Conservation (phyloP, 345 rosid species). For the Hypericum perforatum region DNA sequence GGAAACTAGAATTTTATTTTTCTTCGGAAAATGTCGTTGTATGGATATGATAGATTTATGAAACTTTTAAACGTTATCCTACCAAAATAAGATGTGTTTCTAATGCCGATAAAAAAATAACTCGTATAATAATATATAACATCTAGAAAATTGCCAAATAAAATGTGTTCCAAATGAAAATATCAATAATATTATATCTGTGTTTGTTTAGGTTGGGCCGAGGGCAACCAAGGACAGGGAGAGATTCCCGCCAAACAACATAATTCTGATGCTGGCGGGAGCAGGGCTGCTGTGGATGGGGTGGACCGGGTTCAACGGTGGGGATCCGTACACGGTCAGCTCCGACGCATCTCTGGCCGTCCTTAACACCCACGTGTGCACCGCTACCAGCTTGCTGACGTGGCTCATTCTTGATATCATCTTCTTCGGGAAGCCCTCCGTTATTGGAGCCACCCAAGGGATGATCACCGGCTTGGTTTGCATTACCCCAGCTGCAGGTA, state of each 20-base stretch:
- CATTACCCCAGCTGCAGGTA: slow-evolving; percentile 56
- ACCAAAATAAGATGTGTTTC: no score
- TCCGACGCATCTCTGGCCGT: slow-evolving; percentile 52
- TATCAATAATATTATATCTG: no score
- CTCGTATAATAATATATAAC: neutral
- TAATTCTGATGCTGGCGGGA: slow-evolving; percentile 53
- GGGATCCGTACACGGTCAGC: slow-evolving; percentile 45
- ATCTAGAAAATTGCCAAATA: no score
- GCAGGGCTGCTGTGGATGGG: slow-evolving; percentile 72
- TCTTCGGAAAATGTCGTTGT: no score
- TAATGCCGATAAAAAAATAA: neutral
- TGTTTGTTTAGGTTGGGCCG: slow-evolving; percentile 40
- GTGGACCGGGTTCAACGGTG: slow-evolving; percentile 70
- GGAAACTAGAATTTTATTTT: no score
- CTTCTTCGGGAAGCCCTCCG: slow-evolving; percentile 57
- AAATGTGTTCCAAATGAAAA: no score
- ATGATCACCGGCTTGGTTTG: slow-evolving; percentile 60
- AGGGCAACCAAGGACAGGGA: slow-evolving; percentile 55
- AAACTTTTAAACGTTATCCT: no score
- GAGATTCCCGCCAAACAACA: slow-evolving; percentile 59
- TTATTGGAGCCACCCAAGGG: slow-evolving; percentile 58
- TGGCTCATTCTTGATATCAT: slow-evolving; percentile 62
- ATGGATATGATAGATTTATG: no score
- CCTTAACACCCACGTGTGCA: slow-evolving; percentile 69
- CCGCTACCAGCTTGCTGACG: slow-evolving; percentile 53